Conservation (phyloP, 768 basidiomycete species). For the Coprinellus aureogranulatus region DNA sequence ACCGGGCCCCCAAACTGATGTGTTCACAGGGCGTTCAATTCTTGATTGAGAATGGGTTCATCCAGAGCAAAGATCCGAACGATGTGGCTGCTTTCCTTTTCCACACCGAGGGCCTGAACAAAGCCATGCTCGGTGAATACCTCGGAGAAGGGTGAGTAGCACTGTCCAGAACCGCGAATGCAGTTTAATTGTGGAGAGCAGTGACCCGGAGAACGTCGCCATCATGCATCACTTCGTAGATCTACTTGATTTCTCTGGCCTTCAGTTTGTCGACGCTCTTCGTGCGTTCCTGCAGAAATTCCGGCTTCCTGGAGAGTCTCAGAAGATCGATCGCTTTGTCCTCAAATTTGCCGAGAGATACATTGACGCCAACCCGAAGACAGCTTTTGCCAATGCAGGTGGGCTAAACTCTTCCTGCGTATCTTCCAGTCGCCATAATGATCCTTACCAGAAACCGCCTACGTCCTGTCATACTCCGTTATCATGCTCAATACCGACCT, state of each 20-base stretch:
- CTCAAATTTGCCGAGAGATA: slow-evolving; percentile 98
- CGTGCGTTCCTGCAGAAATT: slow-evolving; percentile 91
- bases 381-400: slow-evolving; percentile 93
- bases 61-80: slow-evolving; percentile 63
- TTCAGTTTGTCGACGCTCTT: slow-evolving; percentile 85
- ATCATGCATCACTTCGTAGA: slow-evolving; percentile 99
- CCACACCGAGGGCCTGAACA: slow-evolving; percentile 88
- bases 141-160: slow-evolving; percentile 86
- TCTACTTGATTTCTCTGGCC: slow-evolving; percentile 78
- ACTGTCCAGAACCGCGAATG: neutral
- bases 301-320: slow-evolving; percentile 94
- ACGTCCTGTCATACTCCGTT: slow-evolving; percentile 91
- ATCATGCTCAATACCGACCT: slow-evolving; percentile 98
- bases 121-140: slow-evolving; percentile 96
- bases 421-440: neutral
- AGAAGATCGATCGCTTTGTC: slow-evolving; percentile 99
- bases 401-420: slow-evolving; percentile 20
- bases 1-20: slow-evolving; percentile 3
- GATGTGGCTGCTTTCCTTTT: slow-evolving; percentile 86
- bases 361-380: slow-evolving; percentile 82
- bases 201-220: slow-evolving; percentile 85
- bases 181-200: slow-evolving; percentile 24
- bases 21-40: slow-evolving; percentile 77
- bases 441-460: slow-evolving; percentile 70
- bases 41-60: slow-evolving; percentile 84